phyloP scores from a whole-genome alignment of 768 basidiomycete genomes.

The Neoboletus magnificus region DNA sequence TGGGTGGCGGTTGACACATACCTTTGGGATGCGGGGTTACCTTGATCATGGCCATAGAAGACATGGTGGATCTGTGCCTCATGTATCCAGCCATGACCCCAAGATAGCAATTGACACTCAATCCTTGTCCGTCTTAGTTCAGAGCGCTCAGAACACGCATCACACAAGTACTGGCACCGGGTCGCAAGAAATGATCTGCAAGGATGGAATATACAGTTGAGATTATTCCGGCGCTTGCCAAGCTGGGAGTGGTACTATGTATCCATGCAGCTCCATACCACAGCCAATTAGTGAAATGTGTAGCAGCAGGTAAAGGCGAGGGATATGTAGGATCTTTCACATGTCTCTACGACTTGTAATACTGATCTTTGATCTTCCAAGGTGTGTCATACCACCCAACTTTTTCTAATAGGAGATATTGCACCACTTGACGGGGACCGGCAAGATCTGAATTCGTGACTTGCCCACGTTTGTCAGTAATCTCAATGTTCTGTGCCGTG shows the following conservation, averaged over 20 bases:
- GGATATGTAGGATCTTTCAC: no score
- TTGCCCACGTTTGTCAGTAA: slow-evolving; percentile 34
- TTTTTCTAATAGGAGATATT: slow-evolving; percentile 53
- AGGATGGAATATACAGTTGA: not conserved
- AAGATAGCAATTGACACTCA: not conserved
- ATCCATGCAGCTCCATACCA: not conserved
- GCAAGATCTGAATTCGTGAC: slow-evolving; percentile 18
- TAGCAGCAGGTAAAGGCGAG: not conserved
- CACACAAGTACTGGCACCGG: no score
- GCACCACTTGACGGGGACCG: slow-evolving; percentile 36
- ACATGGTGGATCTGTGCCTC: not conserved
- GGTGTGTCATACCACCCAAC: slow-evolving; percentile 66
- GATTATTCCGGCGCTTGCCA: not conserved
- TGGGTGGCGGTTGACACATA: not conserved
- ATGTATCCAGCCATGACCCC: not conserved
- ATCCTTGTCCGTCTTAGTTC: not conserved
- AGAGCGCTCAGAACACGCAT: not conserved
- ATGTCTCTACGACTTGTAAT: slow-evolving; percentile 30
- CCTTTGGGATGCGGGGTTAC: not conserved
- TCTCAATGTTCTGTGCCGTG: slow-evolving; percentile 32
- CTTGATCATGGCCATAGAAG: not conserved
- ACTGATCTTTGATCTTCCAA: slow-evolving; percentile 63
- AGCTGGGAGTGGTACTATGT: not conserved
- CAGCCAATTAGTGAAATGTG: not conserved
- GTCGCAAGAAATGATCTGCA: not conserved